A percentile compares a stretch with the other conserved stretches of the same genome.
phyloP scores from a whole-genome alignment of 306 rosid genomes.

The Cotoneaster glaucophyllus region DNA sequence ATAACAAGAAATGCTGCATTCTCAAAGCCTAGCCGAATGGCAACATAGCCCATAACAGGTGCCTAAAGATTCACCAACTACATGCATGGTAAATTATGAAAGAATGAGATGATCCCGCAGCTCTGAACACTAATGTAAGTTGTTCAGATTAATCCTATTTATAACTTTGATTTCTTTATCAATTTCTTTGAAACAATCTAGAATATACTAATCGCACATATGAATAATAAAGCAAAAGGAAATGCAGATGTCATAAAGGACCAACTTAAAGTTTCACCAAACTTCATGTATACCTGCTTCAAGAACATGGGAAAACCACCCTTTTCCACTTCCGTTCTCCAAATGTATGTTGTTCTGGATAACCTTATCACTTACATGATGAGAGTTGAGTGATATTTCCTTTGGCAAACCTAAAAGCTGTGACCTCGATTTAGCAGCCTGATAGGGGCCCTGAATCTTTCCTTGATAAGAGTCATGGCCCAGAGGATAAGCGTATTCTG shows the following conservation, averaged over 20 bases:
- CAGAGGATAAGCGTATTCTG: slow-evolving; percentile 30
- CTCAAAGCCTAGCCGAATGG: background rate
- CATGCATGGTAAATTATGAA: background rate
- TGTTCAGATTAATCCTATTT: background rate
- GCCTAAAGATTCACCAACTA: background rate
- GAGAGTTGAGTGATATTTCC: slow-evolving; percentile 39
- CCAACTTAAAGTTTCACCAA: slow-evolving; percentile 2
- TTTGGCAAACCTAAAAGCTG: slow-evolving; percentile 36
- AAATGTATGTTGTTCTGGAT: slow-evolving; percentile 27
- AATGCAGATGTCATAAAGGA: background rate
- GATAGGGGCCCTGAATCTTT: slow-evolving; percentile 38
- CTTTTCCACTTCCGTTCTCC: slow-evolving; percentile 49
- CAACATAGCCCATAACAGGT: background rate
- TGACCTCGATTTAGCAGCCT: slow-evolving; percentile 36
- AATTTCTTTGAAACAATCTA: background rate
- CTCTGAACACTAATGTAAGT: slow-evolving; percentile 6
- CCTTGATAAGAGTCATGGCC: slow-evolving; percentile 29
- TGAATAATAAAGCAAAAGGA: background rate
- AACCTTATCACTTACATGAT: slow-evolving; percentile 35
- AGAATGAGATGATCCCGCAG: slow-evolving; percentile 1
- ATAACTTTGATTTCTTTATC: background rate
- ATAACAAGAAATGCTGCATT: slow-evolving; percentile 1
- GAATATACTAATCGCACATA: background rate
- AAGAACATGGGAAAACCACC: slow-evolving; percentile 41
- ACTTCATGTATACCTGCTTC: slow-evolving; percentile 60